Base-by-base conservation (phyloP, 768 basidiomycete species). In the Hortiboletus flavorubellus region DNA sequence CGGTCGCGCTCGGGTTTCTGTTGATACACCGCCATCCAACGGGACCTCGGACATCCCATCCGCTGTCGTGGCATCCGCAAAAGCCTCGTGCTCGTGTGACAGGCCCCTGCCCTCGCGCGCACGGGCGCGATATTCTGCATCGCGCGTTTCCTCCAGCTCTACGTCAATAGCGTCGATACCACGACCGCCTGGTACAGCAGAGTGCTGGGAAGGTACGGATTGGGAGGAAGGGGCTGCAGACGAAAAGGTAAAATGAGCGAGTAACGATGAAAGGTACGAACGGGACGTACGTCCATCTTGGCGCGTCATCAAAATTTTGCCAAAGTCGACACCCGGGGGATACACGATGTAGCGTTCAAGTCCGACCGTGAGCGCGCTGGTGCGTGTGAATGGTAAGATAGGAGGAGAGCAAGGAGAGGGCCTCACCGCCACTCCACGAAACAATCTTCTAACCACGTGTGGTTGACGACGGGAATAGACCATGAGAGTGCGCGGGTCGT, bases 391-490 rank as follows among this genome's bases (percentile, higher is more conserved):
- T 10, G 33, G 3, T 18, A 45, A 8, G 2, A 43, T 14, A 40
- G 1, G 8, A 7, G 38, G 7, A n/a, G 9, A 40, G 9, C 0
- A n/a, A 35, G 8, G 10, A 29, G 6, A 35, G 14, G n/a, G 2
- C 34, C 56, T 44, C 40, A 67, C 45, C 80, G 79, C 93, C 94
- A 97, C 49, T 84, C 78, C 21, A 84, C 72, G 64, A 94, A 89
- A 66, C 91, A 95, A 58, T 94, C 91, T 65, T 97, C 94, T 4
- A 97, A 77, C 92, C 93, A 97, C 0, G 80, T 78, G 62, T 98
- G 94, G 61, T 93, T 96, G 11, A 95, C 87, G 54, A 94, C 77
- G 0, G 92, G 87, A 57, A 95, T 88, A 0, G 81, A 82, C 94
- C 94, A 96, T 0, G 82, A 74, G 8, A 77, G 74, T 0, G 93